Conservation (phyloP, 352 stramenopile species). For the Globisporangium canariense region DNA sequence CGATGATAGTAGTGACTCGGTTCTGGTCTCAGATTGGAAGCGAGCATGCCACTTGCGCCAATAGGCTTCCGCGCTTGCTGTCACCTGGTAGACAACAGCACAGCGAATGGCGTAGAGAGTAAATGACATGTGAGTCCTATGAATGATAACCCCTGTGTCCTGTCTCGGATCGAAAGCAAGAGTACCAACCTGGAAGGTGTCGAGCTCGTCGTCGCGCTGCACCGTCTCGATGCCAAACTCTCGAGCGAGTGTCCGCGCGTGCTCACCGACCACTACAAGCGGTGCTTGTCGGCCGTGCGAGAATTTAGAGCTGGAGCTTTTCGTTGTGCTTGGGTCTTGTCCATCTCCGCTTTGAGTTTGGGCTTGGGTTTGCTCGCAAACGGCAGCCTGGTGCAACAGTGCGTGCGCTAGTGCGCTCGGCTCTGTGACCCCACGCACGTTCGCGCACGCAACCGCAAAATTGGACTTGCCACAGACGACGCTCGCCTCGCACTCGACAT, state of each 20-base stretch:
- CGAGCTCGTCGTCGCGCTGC: conserved; percentile 19
- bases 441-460: conserved; percentile 39
- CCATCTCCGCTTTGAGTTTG: not conserved
- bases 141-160: too few species aligned
- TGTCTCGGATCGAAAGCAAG: not conserved
- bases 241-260: conserved; percentile 30
- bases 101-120: not conserved
- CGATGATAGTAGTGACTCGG: not conserved
- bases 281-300: conserved; percentile 48
- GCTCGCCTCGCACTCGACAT: conserved; percentile 58
- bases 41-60: conserved; percentile 49
- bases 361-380: not conserved
- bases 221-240: conserved; percentile 39
- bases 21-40: conserved; percentile 17
- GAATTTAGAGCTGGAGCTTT: conserved; percentile 11
- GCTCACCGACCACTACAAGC: conserved; percentile 51
- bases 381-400: conserved; percentile 32
- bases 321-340: not conserved
- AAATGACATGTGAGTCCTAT: not conserved
- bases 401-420: conserved; percentile 42
- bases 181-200: conserved; percentile 36
- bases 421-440: conserved; percentile 41
- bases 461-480: conserved; percentile 40
- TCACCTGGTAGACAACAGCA: conserved; percentile 1
- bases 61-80: conserved; percentile 21